phyloP scores from a whole-genome alignment of 2,329 filamentous ascomycete genomes.

The Colletotrichum musicola region DNA sequence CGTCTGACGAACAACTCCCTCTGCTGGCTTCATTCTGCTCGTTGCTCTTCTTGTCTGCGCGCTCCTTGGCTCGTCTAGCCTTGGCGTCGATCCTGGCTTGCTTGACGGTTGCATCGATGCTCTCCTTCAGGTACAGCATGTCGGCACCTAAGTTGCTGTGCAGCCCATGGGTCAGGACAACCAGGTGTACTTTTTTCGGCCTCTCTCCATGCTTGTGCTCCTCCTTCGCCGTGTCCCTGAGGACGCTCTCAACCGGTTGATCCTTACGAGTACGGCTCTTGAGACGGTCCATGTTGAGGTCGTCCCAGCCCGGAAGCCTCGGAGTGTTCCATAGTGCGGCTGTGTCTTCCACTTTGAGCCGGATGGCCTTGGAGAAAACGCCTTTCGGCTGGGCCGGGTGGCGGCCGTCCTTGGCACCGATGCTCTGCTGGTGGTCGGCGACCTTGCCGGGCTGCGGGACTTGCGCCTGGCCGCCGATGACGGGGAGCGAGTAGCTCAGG shows the following conservation, averaged over 20 bases:
- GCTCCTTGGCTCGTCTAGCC: slow-evolving; percentile 67
- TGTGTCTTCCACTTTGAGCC: slow-evolving; percentile 87
- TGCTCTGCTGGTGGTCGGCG: slow-evolving; percentile 79
- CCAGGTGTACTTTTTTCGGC: slow-evolving; percentile 86
- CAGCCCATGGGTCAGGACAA: slow-evolving; percentile 92
- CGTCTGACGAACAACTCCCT: slow-evolving; percentile 15
- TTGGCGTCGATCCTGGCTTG: slow-evolving; percentile 79
- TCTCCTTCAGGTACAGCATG: slow-evolving; percentile 97
- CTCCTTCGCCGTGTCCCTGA: slow-evolving; percentile 44
- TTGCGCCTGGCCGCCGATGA: slow-evolving; percentile 58
- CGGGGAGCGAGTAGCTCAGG: slow-evolving; percentile 64
- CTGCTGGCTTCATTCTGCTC: slow-evolving; percentile 22
- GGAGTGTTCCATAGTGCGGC: slow-evolving; percentile 94
- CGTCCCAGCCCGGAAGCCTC: slow-evolving; percentile 76
- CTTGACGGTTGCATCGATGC: slow-evolving; percentile 86
- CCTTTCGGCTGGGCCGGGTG: slow-evolving; percentile 77
- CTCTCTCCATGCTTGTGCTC: slow-evolving; percentile 57
- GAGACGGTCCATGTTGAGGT: slow-evolving; percentile 50
- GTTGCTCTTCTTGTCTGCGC: slow-evolving; percentile 48
- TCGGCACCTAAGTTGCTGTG: slow-evolving; percentile 97
- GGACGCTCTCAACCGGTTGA: slow-evolving; percentile 49
- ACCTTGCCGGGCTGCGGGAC: slow-evolving; percentile 77
- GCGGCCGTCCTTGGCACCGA: slow-evolving; percentile 67
- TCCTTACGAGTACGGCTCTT: slow-evolving; percentile 44
- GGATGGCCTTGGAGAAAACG: slow-evolving; percentile 86